Evolutionary conservation across 179 eudicot genomes (phyloP), one percentile per base, ranked within the genome.

Genomic region (Heliamphora pulchella): DNA sequence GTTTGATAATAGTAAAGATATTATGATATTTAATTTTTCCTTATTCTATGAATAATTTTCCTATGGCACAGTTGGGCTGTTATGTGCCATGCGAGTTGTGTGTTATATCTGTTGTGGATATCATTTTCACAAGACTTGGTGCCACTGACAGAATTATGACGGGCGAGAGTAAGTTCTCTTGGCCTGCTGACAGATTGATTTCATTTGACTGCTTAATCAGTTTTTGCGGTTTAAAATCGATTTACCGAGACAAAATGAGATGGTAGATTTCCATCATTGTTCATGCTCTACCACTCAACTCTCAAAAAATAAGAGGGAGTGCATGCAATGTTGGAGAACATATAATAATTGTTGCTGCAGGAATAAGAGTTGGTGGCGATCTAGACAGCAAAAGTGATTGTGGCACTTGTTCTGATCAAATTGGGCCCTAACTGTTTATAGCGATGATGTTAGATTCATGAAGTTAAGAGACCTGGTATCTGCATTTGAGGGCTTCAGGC

Each of bases 91-190:
- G 94, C 81, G 92, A 92, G 78, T 83, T 18, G 72, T 94, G 96
- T 81, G 88, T 80, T 78, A 87, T 96, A 46, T 94, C 99, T 47
- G 88, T 87, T 46, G 98, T 91, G 41, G 99, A 96, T 87, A 96
- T 86, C 85, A 89, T 96, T 79, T 96, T 96, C 82, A 96, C 99
- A 39, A 88, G 99, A 89, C 98, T 96, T 76, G 99, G 99, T 63
- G 96, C 99, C 47, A 89, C 93, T 81, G 99, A 96, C 84, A 91
- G 99, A 75, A 96, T 96, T 75, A 96, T 96, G 98, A 89, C 92
- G 3, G 99, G 97, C 68, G 98, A 96, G 87, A 96, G 99, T 96
- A 88, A 91, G 99, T 91, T 75, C 31, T 77, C 72, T 22, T 46
- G 13, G 8, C 59, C 3, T 44, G 50, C 47, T 79, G 39, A 50